These are phyloP conservation scores for Apiospora phragmitis DNA, from an alignment of 2,329 filamentous ascomycete genomes.

Conservation along the genomic window DNA sequence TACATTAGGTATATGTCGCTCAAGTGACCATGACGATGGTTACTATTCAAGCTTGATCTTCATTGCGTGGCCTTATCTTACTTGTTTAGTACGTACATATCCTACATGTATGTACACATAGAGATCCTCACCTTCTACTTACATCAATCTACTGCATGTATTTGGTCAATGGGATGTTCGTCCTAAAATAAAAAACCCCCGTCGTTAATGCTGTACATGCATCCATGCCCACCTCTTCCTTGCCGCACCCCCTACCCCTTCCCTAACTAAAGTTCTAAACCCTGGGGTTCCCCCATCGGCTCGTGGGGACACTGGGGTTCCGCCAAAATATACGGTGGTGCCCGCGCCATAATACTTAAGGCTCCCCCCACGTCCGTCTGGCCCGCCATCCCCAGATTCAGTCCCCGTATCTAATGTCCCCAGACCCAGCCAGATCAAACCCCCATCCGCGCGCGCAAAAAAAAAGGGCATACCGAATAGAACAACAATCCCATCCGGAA, in stretches of 20 bases:
- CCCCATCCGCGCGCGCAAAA: not conserved
- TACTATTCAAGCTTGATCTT: not conserved
- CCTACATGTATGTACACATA: not conserved
- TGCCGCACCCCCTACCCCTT: conserved; percentile 1
- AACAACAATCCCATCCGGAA: not conserved
- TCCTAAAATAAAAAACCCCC: not conserved
- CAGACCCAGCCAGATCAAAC: not conserved
- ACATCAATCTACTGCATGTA: not conserved
- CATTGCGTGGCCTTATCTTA: not conserved
- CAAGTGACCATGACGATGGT: not conserved
- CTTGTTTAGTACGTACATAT: not conserved
- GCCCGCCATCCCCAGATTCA: conserved; percentile 10
- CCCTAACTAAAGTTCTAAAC: not conserved
- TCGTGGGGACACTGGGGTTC: not conserved
- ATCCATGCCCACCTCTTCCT: not conserved
- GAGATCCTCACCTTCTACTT: not conserved
- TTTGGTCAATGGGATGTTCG: not conserved
- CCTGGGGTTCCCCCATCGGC: not conserved
- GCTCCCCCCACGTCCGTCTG: conserved; percentile 5
- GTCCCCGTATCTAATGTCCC: conserved; percentile 2
- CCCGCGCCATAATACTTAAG: conserved; percentile 7
- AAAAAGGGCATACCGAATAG: not conserved
- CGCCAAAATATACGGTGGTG: not conserved
- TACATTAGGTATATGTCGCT: not conserved
- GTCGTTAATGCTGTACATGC: not conserved